Evolutionary conservation across 176 grass and related monocot genomes (phyloP).

Genomic region (Oryza glumipatula): DNA sequence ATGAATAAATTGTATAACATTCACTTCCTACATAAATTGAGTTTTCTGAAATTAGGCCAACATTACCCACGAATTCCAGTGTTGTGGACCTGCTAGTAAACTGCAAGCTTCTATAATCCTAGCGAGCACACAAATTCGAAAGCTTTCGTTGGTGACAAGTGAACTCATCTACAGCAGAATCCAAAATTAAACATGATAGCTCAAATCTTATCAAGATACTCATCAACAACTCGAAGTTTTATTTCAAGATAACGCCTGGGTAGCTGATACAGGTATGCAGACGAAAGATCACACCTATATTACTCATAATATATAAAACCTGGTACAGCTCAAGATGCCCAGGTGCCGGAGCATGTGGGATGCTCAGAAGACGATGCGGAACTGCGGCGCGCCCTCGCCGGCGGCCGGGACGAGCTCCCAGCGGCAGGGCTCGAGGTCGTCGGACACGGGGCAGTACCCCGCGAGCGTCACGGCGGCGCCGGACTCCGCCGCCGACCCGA

Average conservation of each 20-base stretch:
- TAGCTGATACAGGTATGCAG: conserved; percentile 28
- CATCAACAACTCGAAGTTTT: conserved; percentile 31
- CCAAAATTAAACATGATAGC: background rate
- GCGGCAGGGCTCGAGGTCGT: conserved; percentile 89
- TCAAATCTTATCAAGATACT: conserved; percentile 1
- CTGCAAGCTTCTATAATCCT: background rate
- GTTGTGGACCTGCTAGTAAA: background rate
- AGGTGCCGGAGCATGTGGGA: background rate
- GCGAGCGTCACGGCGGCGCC: conserved; percentile 70
- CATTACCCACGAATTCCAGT: conserved; percentile 4
- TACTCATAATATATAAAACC: conserved; percentile 23
- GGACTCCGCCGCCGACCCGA: conserved; percentile 71
- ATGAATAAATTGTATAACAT: background rate
- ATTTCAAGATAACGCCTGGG: conserved; percentile 22
- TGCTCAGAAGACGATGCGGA: conserved; percentile 94
- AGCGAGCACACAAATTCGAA: background rate
- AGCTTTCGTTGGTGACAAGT: background rate
- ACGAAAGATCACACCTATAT: conserved; percentile 7
- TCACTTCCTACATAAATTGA: background rate
- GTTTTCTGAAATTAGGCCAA: background rate
- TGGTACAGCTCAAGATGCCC: background rate
- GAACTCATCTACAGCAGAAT: background rate
- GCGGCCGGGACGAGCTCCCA: conserved; percentile 77
- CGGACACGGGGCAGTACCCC: conserved; percentile 84
- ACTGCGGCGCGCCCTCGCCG: conserved; percentile 71